phyloP scores from a whole-genome alignment of 2,329 filamentous ascomycete species.

The Phialophora chinensis region DNA sequence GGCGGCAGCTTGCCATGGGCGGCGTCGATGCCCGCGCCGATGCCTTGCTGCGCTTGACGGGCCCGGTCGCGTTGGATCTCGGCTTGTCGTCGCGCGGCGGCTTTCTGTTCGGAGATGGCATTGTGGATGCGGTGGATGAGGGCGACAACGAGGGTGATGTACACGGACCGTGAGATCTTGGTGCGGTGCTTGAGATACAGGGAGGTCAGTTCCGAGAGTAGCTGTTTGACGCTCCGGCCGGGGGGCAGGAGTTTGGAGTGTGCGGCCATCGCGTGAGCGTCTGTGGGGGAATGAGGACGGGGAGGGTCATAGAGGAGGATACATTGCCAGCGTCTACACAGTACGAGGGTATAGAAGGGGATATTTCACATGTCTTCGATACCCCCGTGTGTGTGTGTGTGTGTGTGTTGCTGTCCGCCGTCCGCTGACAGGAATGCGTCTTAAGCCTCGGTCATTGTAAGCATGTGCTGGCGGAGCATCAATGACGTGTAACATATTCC shows the following conservation, averaged over 20 bases:
- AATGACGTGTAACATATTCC: background rate
- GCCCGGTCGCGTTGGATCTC: slow-evolving; percentile 55
- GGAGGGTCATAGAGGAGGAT: background rate
- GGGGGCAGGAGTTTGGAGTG: slow-evolving; percentile 75
- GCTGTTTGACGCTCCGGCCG: slow-evolving; percentile 65
- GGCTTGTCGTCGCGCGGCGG: slow-evolving; percentile 72
- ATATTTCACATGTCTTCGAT: slow-evolving; percentile 7
- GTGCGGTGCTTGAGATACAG: slow-evolving; percentile 81
- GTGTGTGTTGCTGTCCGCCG: background rate
- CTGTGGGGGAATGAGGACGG: background rate
- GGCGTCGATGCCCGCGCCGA: background rate
- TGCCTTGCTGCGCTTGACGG: slow-evolving; percentile 50
- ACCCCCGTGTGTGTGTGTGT: background rate
- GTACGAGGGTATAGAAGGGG: background rate
- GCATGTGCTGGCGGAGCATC: slow-evolving; percentile 53
- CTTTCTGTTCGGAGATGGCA: slow-evolving; percentile 92
- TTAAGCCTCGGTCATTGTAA: slow-evolving; percentile 71
- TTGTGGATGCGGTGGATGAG: slow-evolving; percentile 86
- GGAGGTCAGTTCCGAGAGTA: slow-evolving; percentile 69
- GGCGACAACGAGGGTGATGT: slow-evolving; percentile 79
- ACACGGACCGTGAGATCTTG: slow-evolving; percentile 80
- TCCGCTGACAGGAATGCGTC: background rate
- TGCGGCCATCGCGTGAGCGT: slow-evolving; percentile 65
- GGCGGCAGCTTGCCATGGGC: background rate
- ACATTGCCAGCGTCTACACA: background rate